These are phyloP conservation scores for Xanthoconium separans DNA, from an alignment of 1,284 basidiomycete genomes.

Conservation along the genomic window DNA sequence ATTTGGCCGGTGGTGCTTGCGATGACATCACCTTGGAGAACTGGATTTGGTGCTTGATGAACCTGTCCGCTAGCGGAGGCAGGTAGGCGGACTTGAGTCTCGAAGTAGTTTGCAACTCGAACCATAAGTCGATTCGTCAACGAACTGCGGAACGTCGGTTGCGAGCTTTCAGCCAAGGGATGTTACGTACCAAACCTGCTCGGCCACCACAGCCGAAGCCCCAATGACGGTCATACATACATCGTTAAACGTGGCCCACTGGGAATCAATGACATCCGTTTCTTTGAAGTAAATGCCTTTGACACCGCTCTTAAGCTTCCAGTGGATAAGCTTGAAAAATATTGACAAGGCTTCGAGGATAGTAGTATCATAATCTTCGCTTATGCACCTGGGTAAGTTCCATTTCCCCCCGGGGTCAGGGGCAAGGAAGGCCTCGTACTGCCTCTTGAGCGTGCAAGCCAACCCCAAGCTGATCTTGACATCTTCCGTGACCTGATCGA, in stretches of 20 bases:
- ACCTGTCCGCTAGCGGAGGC: conserved; percentile 21
- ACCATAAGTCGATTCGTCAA: conserved; percentile 90
- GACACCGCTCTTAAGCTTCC: conserved; percentile 92
- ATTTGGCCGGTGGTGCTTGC: conserved; percentile 43
- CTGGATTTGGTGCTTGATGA: conserved; percentile 22
- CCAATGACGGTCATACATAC: conserved; percentile 89
- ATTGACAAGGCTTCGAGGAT: conserved; percentile 86
- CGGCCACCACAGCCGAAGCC: conserved; percentile 90
- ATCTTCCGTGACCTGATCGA: conserved; percentile 96
- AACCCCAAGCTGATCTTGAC: conserved; percentile 90
- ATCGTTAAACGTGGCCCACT: conserved; percentile 95
- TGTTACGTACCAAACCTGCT: conserved; percentile 80
- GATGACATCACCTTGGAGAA: conserved; percentile 31
- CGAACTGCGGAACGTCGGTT: conserved; percentile 47
- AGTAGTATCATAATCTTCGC: conserved; percentile 86
- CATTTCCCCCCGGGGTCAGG: conserved; percentile 88
- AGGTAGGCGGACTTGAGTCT: conserved; percentile 87
- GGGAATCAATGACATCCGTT: conserved; percentile 94
- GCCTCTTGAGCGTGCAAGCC: conserved; percentile 92
- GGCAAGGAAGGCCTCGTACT: conserved; percentile 87
- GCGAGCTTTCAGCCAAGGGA: neutral
- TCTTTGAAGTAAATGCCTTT: conserved; percentile 96
- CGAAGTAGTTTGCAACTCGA: conserved; percentile 91
- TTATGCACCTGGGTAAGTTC: conserved; percentile 86
- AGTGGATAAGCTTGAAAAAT: conserved; percentile 94